These are phyloP conservation scores for Ceratocystis eucalypticola DNA, from an alignment of 2,329 filamentous ascomycete species.

Conservation along the genomic window DNA sequence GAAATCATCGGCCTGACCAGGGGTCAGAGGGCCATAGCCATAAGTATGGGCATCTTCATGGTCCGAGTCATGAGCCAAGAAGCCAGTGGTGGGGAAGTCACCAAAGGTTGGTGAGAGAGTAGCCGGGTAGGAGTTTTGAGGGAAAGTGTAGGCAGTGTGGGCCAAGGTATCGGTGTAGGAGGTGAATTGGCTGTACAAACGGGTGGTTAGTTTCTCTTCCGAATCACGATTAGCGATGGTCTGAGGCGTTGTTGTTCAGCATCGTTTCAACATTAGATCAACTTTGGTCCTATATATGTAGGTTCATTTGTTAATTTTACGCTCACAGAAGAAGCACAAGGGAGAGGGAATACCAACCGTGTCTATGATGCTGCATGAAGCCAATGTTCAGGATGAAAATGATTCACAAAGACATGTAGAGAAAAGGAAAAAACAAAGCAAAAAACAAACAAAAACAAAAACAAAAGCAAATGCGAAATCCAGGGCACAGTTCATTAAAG, in stretches of 20 bases:
- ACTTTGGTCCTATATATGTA: conserved; percentile 15
- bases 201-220: conserved; percentile 16
- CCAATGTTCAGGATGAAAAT: conserved; percentile 12
- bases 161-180: conserved; percentile 13
- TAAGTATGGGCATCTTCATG: conserved; percentile 12
- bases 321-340: not conserved
- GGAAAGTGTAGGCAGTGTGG: conserved; percentile 11
- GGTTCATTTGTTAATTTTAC: conserved; percentile 6
- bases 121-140: conserved; percentile 7
- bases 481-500: conserved; percentile 3
- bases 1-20: conserved; percentile 6
- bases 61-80: not conserved
- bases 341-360: conserved; percentile 14
- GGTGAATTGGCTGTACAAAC: conserved; percentile 6
- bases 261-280: conserved; percentile 10
- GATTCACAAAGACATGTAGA: not conserved
- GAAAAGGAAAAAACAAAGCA: not conserved
- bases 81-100: conserved; percentile 8
- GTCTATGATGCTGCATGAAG: conserved; percentile 9
- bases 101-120: conserved; percentile 3
- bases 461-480: conserved; percentile 8
- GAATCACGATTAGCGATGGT: not conserved
- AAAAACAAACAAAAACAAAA: not conserved
- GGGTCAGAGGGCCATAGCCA: conserved; percentile 5
- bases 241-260: conserved; percentile 6